phyloP scores from a whole-genome alignment of 257 asterid genomes.

The Echites panduratus region DNA sequence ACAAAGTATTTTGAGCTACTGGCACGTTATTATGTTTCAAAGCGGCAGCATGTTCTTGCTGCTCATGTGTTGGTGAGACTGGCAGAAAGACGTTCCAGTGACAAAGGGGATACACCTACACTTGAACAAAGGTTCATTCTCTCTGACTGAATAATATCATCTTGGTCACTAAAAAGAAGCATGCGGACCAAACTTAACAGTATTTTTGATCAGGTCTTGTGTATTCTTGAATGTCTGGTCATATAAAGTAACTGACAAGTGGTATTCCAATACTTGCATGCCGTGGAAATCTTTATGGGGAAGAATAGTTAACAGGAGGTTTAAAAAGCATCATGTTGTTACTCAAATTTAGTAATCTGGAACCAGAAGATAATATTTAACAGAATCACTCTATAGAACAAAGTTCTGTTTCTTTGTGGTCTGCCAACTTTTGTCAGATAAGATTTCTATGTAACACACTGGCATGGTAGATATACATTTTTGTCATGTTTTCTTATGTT shows the following conservation, averaged over 20 bases:
- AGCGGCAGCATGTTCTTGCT: constrained; percentile 90
- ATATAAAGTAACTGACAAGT: background rate
- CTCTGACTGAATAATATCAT: constrained; percentile 10
- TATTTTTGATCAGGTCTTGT: background rate
- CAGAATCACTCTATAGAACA: background rate
- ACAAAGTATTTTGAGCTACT: constrained; percentile 73
- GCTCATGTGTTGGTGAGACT: constrained; percentile 89
- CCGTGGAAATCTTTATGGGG: background rate
- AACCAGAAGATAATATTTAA: background rate
- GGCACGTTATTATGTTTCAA: constrained; percentile 85
- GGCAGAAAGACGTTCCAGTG: constrained; percentile 81
- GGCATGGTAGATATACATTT: background rate
- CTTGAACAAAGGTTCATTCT: constrained; percentile 80
- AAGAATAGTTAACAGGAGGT: background rate
- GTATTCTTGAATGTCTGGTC: constrained; percentile 7
- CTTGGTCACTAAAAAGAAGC: constrained; percentile 12
- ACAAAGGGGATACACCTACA: constrained; percentile 65
- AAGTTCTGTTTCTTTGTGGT: background rate
- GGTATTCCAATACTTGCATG: background rate
- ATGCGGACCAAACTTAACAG: constrained; percentile 4
- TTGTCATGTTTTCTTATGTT: background rate
- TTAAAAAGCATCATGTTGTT: background rate
- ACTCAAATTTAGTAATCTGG: background rate
- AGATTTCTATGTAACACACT: background rate
- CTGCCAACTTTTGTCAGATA: background rate